Base-by-base conservation (phyloP, 73 alveolate species). In the Paramecium sonneborni region DNA sequence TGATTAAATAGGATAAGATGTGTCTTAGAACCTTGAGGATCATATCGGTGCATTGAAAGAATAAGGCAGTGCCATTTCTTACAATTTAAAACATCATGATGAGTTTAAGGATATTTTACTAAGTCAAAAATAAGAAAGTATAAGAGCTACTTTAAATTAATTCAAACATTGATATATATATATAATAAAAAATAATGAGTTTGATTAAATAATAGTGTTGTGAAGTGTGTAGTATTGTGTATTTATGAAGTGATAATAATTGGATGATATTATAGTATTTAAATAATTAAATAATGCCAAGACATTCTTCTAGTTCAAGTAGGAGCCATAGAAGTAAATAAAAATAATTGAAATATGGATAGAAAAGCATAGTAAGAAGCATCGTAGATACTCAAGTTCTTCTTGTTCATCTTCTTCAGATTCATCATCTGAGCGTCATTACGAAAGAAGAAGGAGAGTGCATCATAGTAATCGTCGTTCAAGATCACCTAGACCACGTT, bases 121-220 rank as follows among this genome's bases (percentile, higher is more conserved):
- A 0, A 79, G 90, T 43, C 43, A 79, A 18, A 79, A 79, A 79
- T 46, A 79, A 39, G 90, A 79, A 43, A 79, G 90, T 18, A 79
- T 79, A 21, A 39, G 90, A 44, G 90, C 90, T 24, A 79, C 90
- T 43, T 24, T 79, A 38, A 79, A 79, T 41, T 79, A 79, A 79
- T 79, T 79, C 72, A 79, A 79, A 6, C 76, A 38, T 46, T 79
- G 90, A 79, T n/a, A n/a, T n/a, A n/a, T n/a, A n/a, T n/a, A n/a
- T n/a, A n/a, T n/a, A n/a, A n/a, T n/a, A n/a, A 52, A n/a, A 52
- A 14, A 18, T 52, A 52, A 14, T 18, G 14, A 52, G 30, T 52
- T 4, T 52, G 20, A 52, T 52, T 52, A 52, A 52, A 14, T 52
- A 52, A 14, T 8, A 14, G 34, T 52, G 30, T 52, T 3, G n/a